Conservation (phyloP, 495 filamentous ascomycete genomes). For the Penicillium desertorum region DNA sequence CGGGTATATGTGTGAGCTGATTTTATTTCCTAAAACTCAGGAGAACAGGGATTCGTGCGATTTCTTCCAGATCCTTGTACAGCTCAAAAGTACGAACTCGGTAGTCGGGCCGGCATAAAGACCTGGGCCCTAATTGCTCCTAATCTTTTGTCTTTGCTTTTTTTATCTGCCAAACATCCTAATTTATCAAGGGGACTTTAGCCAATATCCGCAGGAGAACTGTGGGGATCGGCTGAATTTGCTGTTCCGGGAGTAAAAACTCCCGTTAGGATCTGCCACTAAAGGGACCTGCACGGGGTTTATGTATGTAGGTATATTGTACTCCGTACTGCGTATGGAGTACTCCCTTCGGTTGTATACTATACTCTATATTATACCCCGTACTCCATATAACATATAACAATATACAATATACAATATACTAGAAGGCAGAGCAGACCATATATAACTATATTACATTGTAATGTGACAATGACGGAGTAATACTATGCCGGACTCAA, state of each 20-base stretch:
- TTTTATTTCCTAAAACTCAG: background rate
- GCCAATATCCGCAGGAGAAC: background rate
- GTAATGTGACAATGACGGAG: background rate
- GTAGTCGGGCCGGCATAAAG: slow-evolving; percentile 5
- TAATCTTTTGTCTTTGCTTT: background rate
- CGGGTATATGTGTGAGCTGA: background rate
- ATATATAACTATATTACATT: background rate
- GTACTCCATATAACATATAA: too few species aligned
- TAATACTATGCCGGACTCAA: background rate
- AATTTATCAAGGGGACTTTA: background rate
- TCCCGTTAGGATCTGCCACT: slow-evolving; percentile 29
- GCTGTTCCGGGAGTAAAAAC: slow-evolving; percentile 1
- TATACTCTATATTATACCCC: background rate
- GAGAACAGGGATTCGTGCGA: slow-evolving; percentile 5
- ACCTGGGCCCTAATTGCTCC: background rate
- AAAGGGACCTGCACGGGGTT: slow-evolving; percentile 15
- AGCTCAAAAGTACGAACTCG: slow-evolving; percentile 1
- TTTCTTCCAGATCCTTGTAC: background rate
- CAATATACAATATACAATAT: background rate
- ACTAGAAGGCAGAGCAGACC: background rate
- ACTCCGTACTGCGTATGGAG: background rate
- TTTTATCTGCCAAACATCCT: background rate
- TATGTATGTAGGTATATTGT: background rate
- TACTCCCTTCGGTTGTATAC: background rate
- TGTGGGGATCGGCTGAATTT: slow-evolving; percentile 12